Evolutionary conservation across 306 rosid genomes (phyloP).

Genomic region (Medicago truncatula): DNA sequence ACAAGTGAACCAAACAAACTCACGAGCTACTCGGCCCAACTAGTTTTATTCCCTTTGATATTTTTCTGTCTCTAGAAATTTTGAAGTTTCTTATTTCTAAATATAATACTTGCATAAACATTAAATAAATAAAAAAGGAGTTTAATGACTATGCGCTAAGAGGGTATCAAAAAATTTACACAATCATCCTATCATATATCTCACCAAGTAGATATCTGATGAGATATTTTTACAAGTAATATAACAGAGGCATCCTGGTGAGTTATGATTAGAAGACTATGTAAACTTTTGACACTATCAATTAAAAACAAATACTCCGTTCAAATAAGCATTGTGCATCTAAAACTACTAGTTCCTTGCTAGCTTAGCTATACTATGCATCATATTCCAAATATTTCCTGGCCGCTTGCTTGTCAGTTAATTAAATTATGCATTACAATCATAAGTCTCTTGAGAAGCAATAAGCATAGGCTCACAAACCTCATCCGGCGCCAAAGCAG

Average conservation of each 20-base stretch:
- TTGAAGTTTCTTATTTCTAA: constrained; percentile 18
- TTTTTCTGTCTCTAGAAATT: constrained; percentile 43
- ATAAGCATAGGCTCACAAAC: constrained; percentile 53
- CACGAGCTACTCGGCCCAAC: neutral
- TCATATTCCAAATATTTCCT: constrained; percentile 19
- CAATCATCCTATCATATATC: neutral
- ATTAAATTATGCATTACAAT: constrained; percentile 13
- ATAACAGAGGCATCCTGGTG: neutral
- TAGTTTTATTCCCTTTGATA: constrained; percentile 27
- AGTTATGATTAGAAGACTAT: neutral
- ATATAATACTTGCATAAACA: constrained; percentile 22
- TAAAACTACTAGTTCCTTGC: constrained; percentile 6
- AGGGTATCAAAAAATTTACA: neutral
- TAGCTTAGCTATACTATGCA: constrained; percentile 25
- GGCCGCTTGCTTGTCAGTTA: neutral
- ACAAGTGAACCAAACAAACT: constrained; percentile 8
- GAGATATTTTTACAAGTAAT: neutral
- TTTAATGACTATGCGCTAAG: neutral
- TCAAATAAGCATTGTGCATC: constrained; percentile 20
- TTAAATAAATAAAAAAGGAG: neutral
- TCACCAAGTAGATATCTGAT: neutral
- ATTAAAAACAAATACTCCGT: neutral
- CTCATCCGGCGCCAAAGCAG: constrained; percentile 78
- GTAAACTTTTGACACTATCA: neutral
- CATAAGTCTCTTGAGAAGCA: constrained; percentile 18